Percentiles rank a stretch among this genome's conserved stretches.
phyloP scores from a whole-genome alignment of 202 grass and related monocot species.

The Schoenoplectus triqueter region DNA sequence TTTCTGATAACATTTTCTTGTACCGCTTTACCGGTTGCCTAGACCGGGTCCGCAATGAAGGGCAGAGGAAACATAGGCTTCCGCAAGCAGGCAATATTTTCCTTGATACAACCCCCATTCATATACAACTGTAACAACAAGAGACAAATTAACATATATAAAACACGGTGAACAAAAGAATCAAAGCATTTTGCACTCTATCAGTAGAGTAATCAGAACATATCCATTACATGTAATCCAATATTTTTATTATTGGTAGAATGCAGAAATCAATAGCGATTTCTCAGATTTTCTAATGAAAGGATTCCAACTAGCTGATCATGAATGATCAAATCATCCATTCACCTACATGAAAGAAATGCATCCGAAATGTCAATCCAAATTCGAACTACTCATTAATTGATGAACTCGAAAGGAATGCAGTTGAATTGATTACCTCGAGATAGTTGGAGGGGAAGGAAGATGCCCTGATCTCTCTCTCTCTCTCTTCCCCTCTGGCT shows the following conservation, averaged over 20 bases:
- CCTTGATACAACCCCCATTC: conserved; percentile 81
- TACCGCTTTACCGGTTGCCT: conserved; percentile 97
- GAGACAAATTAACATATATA: not conserved
- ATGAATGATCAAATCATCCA: conserved; percentile 13
- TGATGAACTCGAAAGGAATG: not conserved
- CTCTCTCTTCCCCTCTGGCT: conserved; percentile 34
- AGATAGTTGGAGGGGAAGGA: conserved; percentile 37
- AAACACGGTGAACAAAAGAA: conserved; percentile 16
- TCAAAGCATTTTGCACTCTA: not conserved
- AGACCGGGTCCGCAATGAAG: conserved; percentile 77
- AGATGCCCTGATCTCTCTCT: conserved; percentile 37
- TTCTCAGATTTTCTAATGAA: conserved; percentile 9
- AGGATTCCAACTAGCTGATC: conserved; percentile 23
- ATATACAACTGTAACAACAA: conserved; percentile 11
- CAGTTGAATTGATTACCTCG: conserved; percentile 35
- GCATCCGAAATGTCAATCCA: not conserved
- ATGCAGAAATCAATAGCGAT: conserved; percentile 11
- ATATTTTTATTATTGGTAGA: conserved; percentile 3
- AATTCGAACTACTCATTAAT: not conserved
- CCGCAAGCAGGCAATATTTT: conserved; percentile 70
- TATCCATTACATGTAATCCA: not conserved
- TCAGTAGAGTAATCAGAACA: not conserved
- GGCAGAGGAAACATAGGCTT: conserved; percentile 81
- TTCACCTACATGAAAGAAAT: conserved; percentile 11
- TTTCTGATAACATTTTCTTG: conserved; percentile 89